Conservation (phyloP, 1,284 basidiomycete species). For the Ganoderma boninense region DNA sequence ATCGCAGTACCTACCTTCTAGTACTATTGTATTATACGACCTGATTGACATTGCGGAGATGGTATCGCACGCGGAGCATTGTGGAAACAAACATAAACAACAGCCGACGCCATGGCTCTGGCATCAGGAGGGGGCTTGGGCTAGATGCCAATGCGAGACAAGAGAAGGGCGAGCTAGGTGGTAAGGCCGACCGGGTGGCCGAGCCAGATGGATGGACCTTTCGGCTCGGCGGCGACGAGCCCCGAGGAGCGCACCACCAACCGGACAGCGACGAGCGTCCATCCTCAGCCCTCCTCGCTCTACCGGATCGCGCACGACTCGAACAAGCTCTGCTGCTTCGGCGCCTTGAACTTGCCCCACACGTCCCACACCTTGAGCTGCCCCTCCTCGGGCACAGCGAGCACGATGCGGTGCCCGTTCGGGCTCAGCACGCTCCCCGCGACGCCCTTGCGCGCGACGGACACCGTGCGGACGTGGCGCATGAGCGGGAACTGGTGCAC, state of each 20-base stretch:
- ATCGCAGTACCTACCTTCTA: conserved; percentile 27
- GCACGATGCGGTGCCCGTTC: conserved; percentile 55
- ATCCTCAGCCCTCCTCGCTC: not conserved
- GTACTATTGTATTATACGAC: not conserved
- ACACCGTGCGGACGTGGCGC: conserved; percentile 51
- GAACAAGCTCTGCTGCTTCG: conserved; percentile 43
- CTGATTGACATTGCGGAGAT: not conserved
- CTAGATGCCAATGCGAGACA: not conserved
- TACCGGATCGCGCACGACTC: conserved; percentile 31
- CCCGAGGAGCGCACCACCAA: not conserved
- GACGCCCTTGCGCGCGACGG: conserved; percentile 51
- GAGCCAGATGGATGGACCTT: not conserved
- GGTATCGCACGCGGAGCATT: not conserved
- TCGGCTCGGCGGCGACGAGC: too few relatives aligned
- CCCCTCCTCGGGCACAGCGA: conserved; percentile 56
- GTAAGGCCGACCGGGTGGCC: not conserved
- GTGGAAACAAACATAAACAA: not conserved
- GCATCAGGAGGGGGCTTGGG: not conserved
- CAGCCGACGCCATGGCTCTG: not conserved
- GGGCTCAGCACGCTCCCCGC: conserved; percentile 56
- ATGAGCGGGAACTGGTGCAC: conserved; percentile 65
- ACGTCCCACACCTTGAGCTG: conserved; percentile 63
- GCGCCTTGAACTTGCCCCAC: conserved; percentile 59
- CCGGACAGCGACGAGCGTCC: not conserved
- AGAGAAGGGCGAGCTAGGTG: not conserved